Conservation (phyloP, 768 basidiomycete genomes). For the Daedaleopsis sinensis region DNA sequence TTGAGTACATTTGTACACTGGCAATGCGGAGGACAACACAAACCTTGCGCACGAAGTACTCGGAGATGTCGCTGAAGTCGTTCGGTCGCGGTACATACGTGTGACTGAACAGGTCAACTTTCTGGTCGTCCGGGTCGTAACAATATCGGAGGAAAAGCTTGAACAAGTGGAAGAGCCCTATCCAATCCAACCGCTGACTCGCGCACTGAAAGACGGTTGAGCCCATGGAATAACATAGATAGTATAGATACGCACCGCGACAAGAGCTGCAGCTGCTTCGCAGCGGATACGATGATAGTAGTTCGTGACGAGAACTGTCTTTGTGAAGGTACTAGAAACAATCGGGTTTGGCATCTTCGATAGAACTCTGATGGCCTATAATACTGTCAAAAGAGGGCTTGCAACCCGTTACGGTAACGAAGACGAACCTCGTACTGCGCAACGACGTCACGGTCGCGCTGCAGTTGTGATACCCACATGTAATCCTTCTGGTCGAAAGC, state of each 20-base stretch:
- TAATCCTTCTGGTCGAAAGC: slow-evolving; percentile 96
- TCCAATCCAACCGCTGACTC: slow-evolving; percentile 77
- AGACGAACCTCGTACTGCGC: slow-evolving; percentile 89
- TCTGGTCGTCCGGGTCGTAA: slow-evolving; percentile 82
- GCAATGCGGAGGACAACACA: slow-evolving; percentile 14
- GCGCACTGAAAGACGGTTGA: slow-evolving; percentile 63
- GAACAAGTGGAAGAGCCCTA: slow-evolving; percentile 94
- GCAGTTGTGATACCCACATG: slow-evolving; percentile 97
- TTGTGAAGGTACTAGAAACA: slow-evolving; percentile 89
- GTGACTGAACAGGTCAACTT: slow-evolving; percentile 83
- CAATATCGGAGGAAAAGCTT: slow-evolving; percentile 92
- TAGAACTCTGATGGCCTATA: slow-evolving; percentile 88
- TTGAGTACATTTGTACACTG: background rate
- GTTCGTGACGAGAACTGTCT: slow-evolving; percentile 91
- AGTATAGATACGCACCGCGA: slow-evolving; percentile 50
- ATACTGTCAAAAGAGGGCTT: slow-evolving; percentile 9
- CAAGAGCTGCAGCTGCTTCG: slow-evolving; percentile 87
- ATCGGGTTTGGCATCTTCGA: slow-evolving; percentile 80
- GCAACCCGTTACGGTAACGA: background rate
- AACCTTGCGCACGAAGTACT: slow-evolving; percentile 96
- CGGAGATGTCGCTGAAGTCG: slow-evolving; percentile 87
- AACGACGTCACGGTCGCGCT: slow-evolving; percentile 94
- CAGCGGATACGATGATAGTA: slow-evolving; percentile 96
- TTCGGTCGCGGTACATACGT: slow-evolving; percentile 95
- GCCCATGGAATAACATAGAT: background rate